Conservation (phyloP, 306 rosid species). For the Cotoneaster glaucophyllus region DNA sequence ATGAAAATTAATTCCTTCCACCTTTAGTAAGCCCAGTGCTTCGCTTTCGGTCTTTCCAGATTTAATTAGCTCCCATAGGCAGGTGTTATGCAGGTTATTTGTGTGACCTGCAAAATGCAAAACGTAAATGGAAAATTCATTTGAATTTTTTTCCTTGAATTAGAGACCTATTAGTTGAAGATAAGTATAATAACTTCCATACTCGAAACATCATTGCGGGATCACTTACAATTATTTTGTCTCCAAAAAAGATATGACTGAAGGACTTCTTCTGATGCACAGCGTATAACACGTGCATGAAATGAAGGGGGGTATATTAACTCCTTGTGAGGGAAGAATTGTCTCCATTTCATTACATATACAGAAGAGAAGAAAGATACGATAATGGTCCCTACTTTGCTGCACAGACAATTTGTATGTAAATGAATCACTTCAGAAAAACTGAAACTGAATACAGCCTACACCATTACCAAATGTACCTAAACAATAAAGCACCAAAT, state of each 20-base stretch:
- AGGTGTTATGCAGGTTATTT: slow-evolving; percentile 50
- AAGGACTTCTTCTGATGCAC: slow-evolving; percentile 64
- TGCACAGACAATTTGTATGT: slow-evolving; percentile 16
- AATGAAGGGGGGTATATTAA: slow-evolving; percentile 52
- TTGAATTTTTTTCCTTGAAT: neutral
- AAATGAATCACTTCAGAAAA: neutral
- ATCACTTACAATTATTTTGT: slow-evolving; percentile 56
- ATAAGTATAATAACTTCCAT: neutral
- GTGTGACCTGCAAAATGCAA: slow-evolving; percentile 37
- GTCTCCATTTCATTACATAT: slow-evolving; percentile 55
- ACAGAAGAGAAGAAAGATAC: slow-evolving; percentile 64
- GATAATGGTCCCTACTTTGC: slow-evolving; percentile 65
- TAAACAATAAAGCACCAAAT: neutral
- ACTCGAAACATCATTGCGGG: neutral
- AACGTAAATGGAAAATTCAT: neutral
- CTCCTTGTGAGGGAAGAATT: slow-evolving; percentile 48
- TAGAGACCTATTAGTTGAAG: neutral
- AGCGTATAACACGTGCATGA: slow-evolving; percentile 45
- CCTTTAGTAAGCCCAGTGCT: slow-evolving; percentile 44
- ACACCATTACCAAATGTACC: neutral
- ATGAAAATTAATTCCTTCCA: slow-evolving; percentile 1
- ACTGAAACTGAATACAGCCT: neutral
- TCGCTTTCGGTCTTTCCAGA: slow-evolving; percentile 47
- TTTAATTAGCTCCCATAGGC: slow-evolving; percentile 62
- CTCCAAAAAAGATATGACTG: slow-evolving; percentile 80